phyloP scores from a whole-genome alignment of 441 rosid genomes.

The Isatis lusitanica region DNA sequence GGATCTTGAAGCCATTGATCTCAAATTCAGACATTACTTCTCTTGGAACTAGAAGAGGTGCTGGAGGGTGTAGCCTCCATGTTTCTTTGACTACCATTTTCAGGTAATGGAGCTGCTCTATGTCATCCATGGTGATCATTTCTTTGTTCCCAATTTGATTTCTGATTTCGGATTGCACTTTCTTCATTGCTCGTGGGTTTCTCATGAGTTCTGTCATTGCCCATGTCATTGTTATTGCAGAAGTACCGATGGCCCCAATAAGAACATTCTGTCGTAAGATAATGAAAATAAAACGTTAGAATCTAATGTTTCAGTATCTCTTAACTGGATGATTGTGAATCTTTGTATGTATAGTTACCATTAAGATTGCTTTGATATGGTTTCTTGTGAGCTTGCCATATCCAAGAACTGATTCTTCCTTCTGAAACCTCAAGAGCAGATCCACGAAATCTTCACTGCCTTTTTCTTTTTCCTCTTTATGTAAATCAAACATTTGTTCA shows the following conservation, averaged over 20 bases:
- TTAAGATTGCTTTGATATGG: constrained; percentile 49
- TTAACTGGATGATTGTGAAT: background rate
- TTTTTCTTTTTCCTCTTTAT: constrained; percentile 30
- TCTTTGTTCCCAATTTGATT: constrained; percentile 31
- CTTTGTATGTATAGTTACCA: constrained; percentile 29
- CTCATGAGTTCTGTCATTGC: constrained; percentile 55
- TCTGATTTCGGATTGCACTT: constrained; percentile 54
- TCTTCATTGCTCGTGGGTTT: constrained; percentile 49
- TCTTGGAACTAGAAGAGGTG: constrained; percentile 51
- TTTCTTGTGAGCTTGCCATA: constrained; percentile 34
- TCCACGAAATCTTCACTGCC: constrained; percentile 52
- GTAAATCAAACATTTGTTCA: constrained; percentile 46
- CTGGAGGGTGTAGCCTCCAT: constrained; percentile 62
- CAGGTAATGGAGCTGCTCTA: constrained; percentile 45
- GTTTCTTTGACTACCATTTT: constrained; percentile 60
- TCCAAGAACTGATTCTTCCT: constrained; percentile 39
- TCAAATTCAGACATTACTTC: constrained; percentile 45
- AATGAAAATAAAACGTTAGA: background rate
- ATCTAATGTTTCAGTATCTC: background rate
- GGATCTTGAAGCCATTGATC: constrained; percentile 41
- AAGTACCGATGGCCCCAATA: constrained; percentile 46
- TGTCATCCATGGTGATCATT: constrained; percentile 35
- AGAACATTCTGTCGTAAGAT: constrained; percentile 41
- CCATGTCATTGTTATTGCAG: constrained; percentile 46
- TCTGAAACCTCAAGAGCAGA: constrained; percentile 46